Percentiles rank a stretch among this genome's conserved stretches.
These are phyloP conservation scores for Dalechampia spathulata DNA, from an alignment of 441 rosid genomes.

Conservation along the genomic window DNA sequence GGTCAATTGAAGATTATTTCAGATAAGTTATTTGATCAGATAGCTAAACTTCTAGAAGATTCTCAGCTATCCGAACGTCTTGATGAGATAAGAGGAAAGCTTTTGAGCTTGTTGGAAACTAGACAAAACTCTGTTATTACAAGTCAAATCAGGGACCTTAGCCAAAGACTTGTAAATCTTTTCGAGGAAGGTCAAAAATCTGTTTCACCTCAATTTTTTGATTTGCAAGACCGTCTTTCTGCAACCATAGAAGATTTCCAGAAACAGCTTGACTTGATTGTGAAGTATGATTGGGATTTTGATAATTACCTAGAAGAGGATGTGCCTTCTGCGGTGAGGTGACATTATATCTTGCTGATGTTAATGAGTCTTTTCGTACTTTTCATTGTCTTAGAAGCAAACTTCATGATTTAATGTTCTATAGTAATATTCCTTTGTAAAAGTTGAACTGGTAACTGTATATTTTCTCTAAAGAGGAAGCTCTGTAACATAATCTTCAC, in stretches of 20 bases:
- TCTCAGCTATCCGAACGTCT: conserved; percentile 62
- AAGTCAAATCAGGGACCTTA: conserved; percentile 62
- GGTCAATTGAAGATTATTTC: conserved; percentile 71
- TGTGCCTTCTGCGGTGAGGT: conserved; percentile 98
- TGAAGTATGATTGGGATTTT: conserved; percentile 94
- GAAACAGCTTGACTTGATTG: conserved; percentile 85
- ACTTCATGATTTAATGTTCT: background rate
- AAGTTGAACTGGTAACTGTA: background rate
- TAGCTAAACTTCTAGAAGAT: conserved; percentile 74
- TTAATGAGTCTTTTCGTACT: background rate
- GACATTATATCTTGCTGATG: conserved; percentile 35
- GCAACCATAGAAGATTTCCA: conserved; percentile 81
- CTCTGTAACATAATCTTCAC: background rate
- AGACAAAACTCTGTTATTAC: conserved; percentile 62
- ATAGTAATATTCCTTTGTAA: background rate
- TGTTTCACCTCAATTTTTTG: conserved; percentile 77
- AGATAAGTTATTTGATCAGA: conserved; percentile 76
- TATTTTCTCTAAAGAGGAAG: background rate
- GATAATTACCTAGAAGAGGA: conserved; percentile 91
- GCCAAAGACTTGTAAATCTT: conserved; percentile 63
- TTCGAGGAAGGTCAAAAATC: conserved; percentile 78
- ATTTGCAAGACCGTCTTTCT: conserved; percentile 79
- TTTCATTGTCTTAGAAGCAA: background rate
- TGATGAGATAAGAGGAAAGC: conserved; percentile 63
- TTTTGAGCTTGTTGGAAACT: conserved; percentile 67